A percentile compares a stretch with the other conserved stretches of the same genome.
Evolutionary conservation across 2,329 filamentous ascomycete genomes (phyloP).

Genomic region (Zymoseptoria pseudotritici): DNA sequence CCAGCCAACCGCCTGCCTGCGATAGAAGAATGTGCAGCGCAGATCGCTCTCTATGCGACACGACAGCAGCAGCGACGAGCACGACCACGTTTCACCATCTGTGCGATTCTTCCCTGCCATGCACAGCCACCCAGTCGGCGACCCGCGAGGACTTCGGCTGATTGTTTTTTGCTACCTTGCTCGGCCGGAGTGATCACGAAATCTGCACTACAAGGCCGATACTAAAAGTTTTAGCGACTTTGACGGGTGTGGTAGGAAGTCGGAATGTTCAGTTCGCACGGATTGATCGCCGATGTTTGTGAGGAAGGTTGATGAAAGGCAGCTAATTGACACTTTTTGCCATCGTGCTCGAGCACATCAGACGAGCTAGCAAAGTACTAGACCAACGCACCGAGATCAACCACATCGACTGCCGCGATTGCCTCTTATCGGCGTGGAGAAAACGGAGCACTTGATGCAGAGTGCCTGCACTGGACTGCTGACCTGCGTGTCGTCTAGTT

Average conservation of each 20-base stretch:
- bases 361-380: neutral
- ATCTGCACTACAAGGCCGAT: neutral
- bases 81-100: neutral
- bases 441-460: neutral
- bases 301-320: neutral
- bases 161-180: neutral
- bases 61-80: neutral
- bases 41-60: neutral
- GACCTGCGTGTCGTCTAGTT: neutral
- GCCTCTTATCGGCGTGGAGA: neutral
- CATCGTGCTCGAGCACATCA: neutral
- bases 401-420: neutral
- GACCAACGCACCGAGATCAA: neutral
- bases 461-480: neutral
- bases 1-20: neutral
- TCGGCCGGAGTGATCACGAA: neutral
- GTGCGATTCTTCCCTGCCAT: neutral
- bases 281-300: neutral
- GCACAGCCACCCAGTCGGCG: neutral
- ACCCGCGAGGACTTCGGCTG: neutral
- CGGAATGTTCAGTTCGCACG: neutral
- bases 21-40: neutral
- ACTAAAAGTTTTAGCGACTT: neutral
- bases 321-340: neutral
- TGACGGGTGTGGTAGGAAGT: neutral